Conservation (phyloP, 352 stramenopile species). For the Phytophthora tentaculata region DNA sequence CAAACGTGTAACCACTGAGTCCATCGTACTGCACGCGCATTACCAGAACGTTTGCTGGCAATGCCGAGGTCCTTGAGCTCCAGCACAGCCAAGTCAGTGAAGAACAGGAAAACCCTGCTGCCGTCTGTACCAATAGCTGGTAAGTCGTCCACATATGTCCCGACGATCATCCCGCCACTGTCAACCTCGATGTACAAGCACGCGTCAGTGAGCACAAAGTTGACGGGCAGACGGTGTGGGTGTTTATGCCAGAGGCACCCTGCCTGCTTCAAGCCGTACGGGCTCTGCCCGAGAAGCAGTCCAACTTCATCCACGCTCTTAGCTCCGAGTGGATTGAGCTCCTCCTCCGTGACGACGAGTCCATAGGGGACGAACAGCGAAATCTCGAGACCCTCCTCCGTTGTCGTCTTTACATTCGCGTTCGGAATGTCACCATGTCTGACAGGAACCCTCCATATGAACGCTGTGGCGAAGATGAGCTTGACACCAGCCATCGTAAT, state of each 20-base stretch:
- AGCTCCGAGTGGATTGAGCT: background rate
- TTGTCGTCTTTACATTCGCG: background rate
- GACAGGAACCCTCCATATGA: background rate
- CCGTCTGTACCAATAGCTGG: background rate
- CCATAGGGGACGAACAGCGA: background rate
- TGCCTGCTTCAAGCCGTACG: background rate
- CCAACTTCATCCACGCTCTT: background rate
- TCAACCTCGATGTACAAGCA: background rate
- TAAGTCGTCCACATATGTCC: background rate
- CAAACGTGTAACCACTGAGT: background rate
- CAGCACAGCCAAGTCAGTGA: background rate
- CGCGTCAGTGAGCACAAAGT: background rate
- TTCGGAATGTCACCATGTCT: background rate
- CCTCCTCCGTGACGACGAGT: background rate
- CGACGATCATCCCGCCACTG: background rate
- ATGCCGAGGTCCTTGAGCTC: background rate
- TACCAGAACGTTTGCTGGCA: background rate
- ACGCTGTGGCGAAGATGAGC: background rate
- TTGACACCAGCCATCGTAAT: conserved; percentile 1
- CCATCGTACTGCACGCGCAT: background rate
- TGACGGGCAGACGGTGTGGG: background rate
- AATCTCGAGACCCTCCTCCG: background rate
- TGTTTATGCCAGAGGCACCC: background rate
- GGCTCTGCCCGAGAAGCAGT: background rate
- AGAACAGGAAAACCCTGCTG: background rate